Percentiles rank a stretch among this genome's conserved stretches.
Evolutionary conservation across 1,284 basidiomycete species (phyloP).

Genomic region (Hymenochaete sp.): DNA sequence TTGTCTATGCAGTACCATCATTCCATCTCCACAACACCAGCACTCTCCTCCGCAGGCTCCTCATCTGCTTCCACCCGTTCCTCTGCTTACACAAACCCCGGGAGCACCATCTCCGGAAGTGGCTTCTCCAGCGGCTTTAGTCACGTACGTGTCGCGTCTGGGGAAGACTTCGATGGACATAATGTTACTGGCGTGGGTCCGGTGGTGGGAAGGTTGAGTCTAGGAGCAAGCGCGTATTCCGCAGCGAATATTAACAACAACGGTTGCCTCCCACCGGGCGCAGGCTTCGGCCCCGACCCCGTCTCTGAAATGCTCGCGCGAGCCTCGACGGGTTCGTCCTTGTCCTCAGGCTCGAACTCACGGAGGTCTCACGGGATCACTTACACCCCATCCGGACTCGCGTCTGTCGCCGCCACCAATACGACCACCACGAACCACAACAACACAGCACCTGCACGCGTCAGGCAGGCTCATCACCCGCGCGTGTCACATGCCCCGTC

Average conservation of each 20-base stretch:
- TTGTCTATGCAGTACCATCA: constrained; percentile 29
- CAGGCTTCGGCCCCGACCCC: constrained; percentile 55
- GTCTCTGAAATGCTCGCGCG: constrained; percentile 50
- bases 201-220: too few species aligned
- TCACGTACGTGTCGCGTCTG: constrained; percentile 56
- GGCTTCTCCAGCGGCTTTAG: constrained; percentile 47
- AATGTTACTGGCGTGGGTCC: constrained; percentile 10
- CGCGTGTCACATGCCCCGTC: constrained; percentile 55
- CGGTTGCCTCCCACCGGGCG: constrained; percentile 32
- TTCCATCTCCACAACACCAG: constrained; percentile 38
- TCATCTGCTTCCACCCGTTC: constrained; percentile 65
- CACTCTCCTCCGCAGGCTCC: constrained; percentile 59
- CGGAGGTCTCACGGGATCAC: constrained; percentile 29
- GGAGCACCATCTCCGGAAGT: constrained; percentile 35
- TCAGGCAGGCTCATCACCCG: constrained; percentile 63
- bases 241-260: not conserved
- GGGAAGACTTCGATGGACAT: constrained; percentile 30
- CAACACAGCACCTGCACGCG: constrained; percentile 41
- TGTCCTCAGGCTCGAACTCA: constrained; percentile 33
- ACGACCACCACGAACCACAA: constrained; percentile 44
- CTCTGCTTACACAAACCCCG: constrained; percentile 64
- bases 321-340: constrained; percentile 37
- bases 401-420: constrained; percentile 1
- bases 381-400: too few species aligned
- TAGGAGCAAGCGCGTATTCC: too few species aligned